Evolutionary conservation across 2,329 filamentous ascomycete species (phyloP), one percentile per base, ranked within the genome.

Genomic region (Colletotrichum sp.): DNA sequence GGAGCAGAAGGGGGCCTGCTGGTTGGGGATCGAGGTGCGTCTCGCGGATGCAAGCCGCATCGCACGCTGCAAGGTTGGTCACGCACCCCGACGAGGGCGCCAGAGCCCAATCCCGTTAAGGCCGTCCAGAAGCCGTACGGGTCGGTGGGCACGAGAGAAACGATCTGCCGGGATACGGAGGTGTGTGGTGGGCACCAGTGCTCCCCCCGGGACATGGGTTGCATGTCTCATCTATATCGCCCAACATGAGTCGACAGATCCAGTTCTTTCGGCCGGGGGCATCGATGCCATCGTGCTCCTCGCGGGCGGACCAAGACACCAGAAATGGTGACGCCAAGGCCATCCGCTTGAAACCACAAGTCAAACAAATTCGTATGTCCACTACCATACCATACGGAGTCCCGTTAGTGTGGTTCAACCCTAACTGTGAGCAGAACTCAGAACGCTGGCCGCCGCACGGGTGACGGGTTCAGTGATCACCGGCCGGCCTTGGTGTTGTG

Each of bases 101-200:
- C 36, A 55, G 31, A 38, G 33, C 47, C 66, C 70, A 70, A 72
- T 65, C 58, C 29, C 51, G 63, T 55, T 51, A 62, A 51, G n/a
- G 21, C 59, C 21, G 21, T 38, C 36, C 18, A 18, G 55, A 34
- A 51, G 71, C 34, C 13, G 31, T 27, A 43, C 29, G 36, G 70
- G 59, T 21, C 43, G 33, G 64, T 21, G 70, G 36, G 38, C 13
- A 57, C 34, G 43, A 68, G 51, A 58, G 68, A 63, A 66, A 74
- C 62, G 72, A 74, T 74, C 68, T 74, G 72, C 72, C 68, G 68
- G 68, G 72, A 73, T 73, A 54, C 68, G 47, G 47, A 74, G 72
- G 72, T 57, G 16, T 31, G 43, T 57, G 21, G 68, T 66, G 69
- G 69, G 38, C 34, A 55, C n/a, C 24, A 21, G 21, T 36, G 55